Percentiles rank a stretch among this genome's conserved stretches.
Evolutionary conservation across 768 basidiomycete genomes (phyloP).

Genomic region (Mycena albidolilacea): DNA sequence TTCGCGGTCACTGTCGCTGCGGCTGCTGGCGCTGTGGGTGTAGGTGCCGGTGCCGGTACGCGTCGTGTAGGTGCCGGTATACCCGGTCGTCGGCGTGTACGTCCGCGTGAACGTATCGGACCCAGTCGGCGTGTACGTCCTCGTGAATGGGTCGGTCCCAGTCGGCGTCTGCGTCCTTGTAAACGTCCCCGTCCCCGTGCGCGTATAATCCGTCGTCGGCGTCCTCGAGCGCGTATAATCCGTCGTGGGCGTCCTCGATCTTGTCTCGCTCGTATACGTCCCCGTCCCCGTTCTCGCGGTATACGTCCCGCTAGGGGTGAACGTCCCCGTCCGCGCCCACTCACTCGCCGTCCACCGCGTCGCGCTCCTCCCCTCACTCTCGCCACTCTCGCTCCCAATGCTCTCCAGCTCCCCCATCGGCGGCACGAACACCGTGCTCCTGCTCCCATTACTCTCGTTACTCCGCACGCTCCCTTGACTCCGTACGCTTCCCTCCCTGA

Average conservation of each 20-base stretch:
- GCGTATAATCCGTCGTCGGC: slow-evolving; percentile 18
- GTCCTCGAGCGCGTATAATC: slow-evolving; percentile 15
- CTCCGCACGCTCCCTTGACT: no score
- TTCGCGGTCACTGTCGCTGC: no score
- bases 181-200: slow-evolving; percentile 1
- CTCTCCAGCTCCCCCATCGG: slow-evolving; percentile 81
- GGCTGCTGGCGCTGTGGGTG: no score
- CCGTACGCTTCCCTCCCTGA: slow-evolving; percentile 55
- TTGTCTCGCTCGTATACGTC: background rate
- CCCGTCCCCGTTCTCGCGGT: slow-evolving; percentile 11
- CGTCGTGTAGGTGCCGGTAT: no score
- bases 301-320: slow-evolving; percentile 17
- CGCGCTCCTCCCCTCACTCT: slow-evolving; percentile 7
- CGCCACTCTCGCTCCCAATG: slow-evolving; percentile 47
- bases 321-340: slow-evolving; percentile 27
- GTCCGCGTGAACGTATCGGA: slow-evolving; percentile 8
- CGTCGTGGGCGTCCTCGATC: slow-evolving; percentile 12
- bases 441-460: slow-evolving; percentile 60
- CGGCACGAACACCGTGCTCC: slow-evolving; percentile 84
- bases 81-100: slow-evolving; percentile 4
- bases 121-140: slow-evolving; percentile 9
- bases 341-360: slow-evolving; percentile 19
- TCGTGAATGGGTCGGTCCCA: background rate
- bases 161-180: background rate
- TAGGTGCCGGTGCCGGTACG: no score